Percentiles rank a stretch among this genome's conserved stretches.
phyloP scores from a whole-genome alignment of 2,329 filamentous ascomycete genomes.

The Aspergillus sojae region DNA sequence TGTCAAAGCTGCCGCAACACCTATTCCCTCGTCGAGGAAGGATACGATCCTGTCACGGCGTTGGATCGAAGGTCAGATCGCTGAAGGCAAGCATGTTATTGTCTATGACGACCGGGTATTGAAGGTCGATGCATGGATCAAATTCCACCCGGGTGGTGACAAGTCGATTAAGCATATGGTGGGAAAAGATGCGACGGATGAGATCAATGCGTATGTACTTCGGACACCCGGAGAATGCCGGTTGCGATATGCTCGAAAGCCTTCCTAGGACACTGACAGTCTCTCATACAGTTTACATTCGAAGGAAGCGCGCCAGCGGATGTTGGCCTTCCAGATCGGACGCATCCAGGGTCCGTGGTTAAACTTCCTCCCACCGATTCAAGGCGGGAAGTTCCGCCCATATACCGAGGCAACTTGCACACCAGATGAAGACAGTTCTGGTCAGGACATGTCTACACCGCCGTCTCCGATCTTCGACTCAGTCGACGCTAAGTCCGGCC shows the following conservation, averaged over 20 bases:
- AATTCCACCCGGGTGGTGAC: slow-evolving; percentile 88
- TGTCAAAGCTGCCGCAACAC: not conserved
- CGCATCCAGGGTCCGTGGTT: slow-evolving; percentile 77
- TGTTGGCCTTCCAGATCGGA: slow-evolving; percentile 83
- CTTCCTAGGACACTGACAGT: not conserved
- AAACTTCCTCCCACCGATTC: slow-evolving; percentile 89
- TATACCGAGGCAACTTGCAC: slow-evolving; percentile 50
- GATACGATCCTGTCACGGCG: slow-evolving; percentile 59
- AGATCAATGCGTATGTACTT: slow-evolving; percentile 77
- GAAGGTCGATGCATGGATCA: slow-evolving; percentile 85
- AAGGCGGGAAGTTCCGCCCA: slow-evolving; percentile 76
- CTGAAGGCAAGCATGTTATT: slow-evolving; percentile 75
- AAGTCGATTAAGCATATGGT: slow-evolving; percentile 93
- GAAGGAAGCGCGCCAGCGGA: slow-evolving; percentile 70
- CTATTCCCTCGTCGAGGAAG: slow-evolving; percentile 39
- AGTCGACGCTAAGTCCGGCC: slow-evolving; percentile 40
- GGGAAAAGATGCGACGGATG: slow-evolving; percentile 89
- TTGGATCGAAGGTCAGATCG: slow-evolving; percentile 80
- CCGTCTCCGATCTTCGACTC: slow-evolving; percentile 63
- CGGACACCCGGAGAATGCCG: not conserved
- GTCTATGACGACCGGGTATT: slow-evolving; percentile 80
- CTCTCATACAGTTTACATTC: slow-evolving; percentile 72
- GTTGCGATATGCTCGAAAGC: not conserved
- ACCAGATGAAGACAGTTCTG: slow-evolving; percentile 50
- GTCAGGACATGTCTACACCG: slow-evolving; percentile 57